phyloP scores from a whole-genome alignment of 768 basidiomycete genomes.

The Boletus insuetus region DNA sequence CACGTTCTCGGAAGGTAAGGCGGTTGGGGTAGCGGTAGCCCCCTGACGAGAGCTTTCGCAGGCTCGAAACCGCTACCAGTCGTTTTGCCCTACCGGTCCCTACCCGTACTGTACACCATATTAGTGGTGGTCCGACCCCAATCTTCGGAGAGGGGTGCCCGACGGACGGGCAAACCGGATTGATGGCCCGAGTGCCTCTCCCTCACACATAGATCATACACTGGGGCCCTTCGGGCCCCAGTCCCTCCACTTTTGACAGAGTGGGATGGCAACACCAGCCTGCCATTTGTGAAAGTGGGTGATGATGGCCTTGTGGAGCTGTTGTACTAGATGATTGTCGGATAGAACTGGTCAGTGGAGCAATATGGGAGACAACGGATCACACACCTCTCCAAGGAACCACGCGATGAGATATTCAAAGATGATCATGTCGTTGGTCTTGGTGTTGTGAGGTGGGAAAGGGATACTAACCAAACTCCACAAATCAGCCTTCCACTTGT shows the following conservation, averaged over 20 bases:
- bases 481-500: slow-evolving; percentile 98
- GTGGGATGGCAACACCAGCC: slow-evolving; percentile 90
- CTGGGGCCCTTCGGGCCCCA: too few relatives aligned
- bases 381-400: slow-evolving; percentile 93
- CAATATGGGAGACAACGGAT: slow-evolving; percentile 7
- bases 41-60: too few relatives aligned
- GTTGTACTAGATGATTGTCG: slow-evolving; percentile 59
- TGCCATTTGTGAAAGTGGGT: slow-evolving; percentile 99
- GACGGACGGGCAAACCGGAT: too few relatives aligned
- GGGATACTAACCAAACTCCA: slow-evolving; percentile 99
- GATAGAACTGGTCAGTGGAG: slow-evolving; percentile 7
- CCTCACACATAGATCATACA: too few relatives aligned
- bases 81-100: too few relatives aligned
- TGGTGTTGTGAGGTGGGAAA: slow-evolving; percentile 92
- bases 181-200: too few relatives aligned
- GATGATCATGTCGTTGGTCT: slow-evolving; percentile 97
- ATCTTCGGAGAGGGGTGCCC: too few relatives aligned
- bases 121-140: too few relatives aligned
- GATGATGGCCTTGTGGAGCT: slow-evolving; percentile 82
- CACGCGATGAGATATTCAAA: slow-evolving; percentile 98
- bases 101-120: too few relatives aligned
- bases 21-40: too few relatives aligned
- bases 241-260: slow-evolving; percentile 68
- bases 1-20: too few relatives aligned
- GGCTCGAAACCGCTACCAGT: too few relatives aligned